phyloP scores from a whole-genome alignment of 192 early-diverging fungal species.

The Podila minutissima region DNA sequence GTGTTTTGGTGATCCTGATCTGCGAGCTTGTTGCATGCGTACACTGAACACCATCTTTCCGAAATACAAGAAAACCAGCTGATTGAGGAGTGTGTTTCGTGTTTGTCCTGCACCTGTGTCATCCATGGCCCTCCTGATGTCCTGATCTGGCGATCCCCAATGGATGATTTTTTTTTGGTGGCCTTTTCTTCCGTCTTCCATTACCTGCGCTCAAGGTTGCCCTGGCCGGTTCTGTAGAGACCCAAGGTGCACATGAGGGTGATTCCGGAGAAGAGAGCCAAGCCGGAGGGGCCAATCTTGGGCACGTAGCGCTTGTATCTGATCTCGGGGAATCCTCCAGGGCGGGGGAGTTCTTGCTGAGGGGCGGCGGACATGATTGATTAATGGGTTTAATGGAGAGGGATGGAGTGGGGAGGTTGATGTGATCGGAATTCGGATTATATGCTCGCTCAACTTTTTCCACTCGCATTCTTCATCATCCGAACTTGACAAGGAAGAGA shows the following conservation, averaged over 20 bases:
- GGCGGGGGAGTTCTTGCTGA: constrained; percentile 77
- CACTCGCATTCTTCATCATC: too few species aligned
- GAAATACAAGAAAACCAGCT: too few species aligned
- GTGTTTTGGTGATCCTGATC: too few species aligned
- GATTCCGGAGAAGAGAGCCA: constrained; percentile 79
- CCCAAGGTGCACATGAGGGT: constrained; percentile 85
- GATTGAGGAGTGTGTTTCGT: too few species aligned
- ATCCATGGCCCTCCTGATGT: not conserved
- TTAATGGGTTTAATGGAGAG: not conserved
- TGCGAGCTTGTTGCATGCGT: too few species aligned
- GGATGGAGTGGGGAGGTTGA: not conserved
- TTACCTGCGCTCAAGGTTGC: constrained; percentile 78
- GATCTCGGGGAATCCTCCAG: constrained; percentile 87
- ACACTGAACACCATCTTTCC: too few species aligned
- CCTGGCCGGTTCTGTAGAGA: constrained; percentile 74
- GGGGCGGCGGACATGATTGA: constrained; percentile 33
- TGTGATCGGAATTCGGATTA: constrained; percentile 4
- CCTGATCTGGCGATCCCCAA: not conserved
- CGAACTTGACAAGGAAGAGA: too few species aligned
- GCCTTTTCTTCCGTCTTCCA: not conserved
- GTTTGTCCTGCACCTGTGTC: not conserved
- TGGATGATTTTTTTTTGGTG: not conserved
- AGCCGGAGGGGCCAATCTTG: constrained; percentile 89
- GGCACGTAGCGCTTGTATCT: constrained; percentile 91
- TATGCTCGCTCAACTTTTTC: not conserved